A percentile compares a stretch with the other conserved stretches of the same genome.
These are phyloP conservation scores for Pholiota molesta DNA, from an alignment of 768 basidiomycete genomes.

Conservation along the genomic window DNA sequence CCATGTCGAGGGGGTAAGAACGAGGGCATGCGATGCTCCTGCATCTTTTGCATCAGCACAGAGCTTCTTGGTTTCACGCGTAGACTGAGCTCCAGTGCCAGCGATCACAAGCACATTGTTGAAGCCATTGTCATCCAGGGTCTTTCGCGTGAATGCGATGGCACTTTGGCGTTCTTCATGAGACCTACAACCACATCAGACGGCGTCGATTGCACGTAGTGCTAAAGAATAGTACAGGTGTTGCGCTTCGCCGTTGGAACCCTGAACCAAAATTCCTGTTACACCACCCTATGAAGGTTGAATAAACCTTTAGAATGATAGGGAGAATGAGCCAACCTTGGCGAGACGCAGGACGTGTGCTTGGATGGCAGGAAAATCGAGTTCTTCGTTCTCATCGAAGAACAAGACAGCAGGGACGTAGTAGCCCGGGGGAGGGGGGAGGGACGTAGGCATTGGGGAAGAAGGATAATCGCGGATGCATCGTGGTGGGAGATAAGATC, in stretches of 20 bases:
- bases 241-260: slow-evolving; percentile 77
- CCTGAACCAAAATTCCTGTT: slow-evolving; percentile 73
- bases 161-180: slow-evolving; percentile 69
- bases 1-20: slow-evolving; percentile 77
- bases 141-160: slow-evolving; percentile 67
- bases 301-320: slow-evolving; percentile 13
- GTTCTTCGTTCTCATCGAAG: slow-evolving; percentile 67
- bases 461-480: background rate
- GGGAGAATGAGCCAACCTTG: slow-evolving; percentile 44
- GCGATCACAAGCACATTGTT: slow-evolving; percentile 71
- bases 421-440: slow-evolving; percentile 64
- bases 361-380: slow-evolving; percentile 68
- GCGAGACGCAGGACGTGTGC: slow-evolving; percentile 77
- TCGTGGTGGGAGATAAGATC: slow-evolving; percentile 1
- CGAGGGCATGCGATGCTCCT: slow-evolving; percentile 80
- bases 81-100: slow-evolving; percentile 83
- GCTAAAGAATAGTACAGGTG: slow-evolving; percentile 46
- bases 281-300: slow-evolving; percentile 61
- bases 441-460: slow-evolving; percentile 23
- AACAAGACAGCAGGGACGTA: slow-evolving; percentile 83
- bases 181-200: slow-evolving; percentile 35
- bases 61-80: slow-evolving; percentile 71
- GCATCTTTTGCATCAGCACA: slow-evolving; percentile 76
- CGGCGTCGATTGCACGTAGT: background rate
- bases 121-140: slow-evolving; percentile 75